Base-by-base conservation (phyloP, 73 alveolate species). In the Breviolum minutum region DNA sequence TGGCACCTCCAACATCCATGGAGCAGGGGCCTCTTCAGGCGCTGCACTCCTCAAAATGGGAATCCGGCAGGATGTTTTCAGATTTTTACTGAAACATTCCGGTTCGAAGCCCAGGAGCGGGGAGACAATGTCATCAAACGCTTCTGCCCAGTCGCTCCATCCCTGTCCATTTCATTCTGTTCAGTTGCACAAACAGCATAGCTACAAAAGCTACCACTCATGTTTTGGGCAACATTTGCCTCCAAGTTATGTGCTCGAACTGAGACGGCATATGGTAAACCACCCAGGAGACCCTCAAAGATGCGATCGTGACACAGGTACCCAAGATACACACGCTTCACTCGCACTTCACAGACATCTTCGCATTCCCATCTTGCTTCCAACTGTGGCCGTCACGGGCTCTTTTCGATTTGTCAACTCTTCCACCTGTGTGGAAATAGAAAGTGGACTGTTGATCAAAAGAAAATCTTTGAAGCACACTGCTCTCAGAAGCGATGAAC, bases 231-330 rank as follows among this genome's bases (percentile, higher is more conserved):
- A 24, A 62, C 63, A 79, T 24, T 7, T 17, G 77, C 96, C 96
- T 90, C 96, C 73, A 90, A 40, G 74, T 90, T 90, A 87, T 90
- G 96, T 20, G 96, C 96, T 24, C 96, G 62, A 1, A 90, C 96
- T 20, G 96, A 24, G 62, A 90, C 96, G 32, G 96, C 96, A 26
- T 90, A 90, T 62, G 87, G 96, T 29, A 90, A 62, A 32, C 96
- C 96, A 7, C 96, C 96, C 88, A 90, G 63, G 63, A 90, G 96
- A 8, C 96, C 96, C 63, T 90, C 96, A 26, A 90, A 90, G 87
- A 90, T 71, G 87, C 70, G 96, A 74, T 90, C 96, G 87, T 90
- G 26, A 30, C 30, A 73, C 20, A 29, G 63, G 14, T 22, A 14
- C 77, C 77, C 77, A 17, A 1, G 77, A 2, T 17, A 14, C 77